Base-by-base conservation (phyloP, 2,329 filamentous ascomycete species). In the Trichocomaceae sp. region DNA sequence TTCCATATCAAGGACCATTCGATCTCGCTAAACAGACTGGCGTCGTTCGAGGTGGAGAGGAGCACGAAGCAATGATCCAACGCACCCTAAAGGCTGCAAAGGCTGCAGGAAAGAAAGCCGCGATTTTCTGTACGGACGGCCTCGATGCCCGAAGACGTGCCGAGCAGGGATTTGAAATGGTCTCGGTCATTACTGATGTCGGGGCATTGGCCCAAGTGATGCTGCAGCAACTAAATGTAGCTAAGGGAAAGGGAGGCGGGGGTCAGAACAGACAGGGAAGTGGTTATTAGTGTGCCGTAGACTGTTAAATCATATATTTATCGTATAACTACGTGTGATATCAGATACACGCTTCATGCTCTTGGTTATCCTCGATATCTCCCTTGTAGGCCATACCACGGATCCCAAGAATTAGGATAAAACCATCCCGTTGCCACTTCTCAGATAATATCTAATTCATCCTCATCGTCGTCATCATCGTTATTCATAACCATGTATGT, bases 401-500 rank as follows among this genome's bases (percentile, higher is more conserved):
- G n/a, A 37, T 37, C 33, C 33, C 5, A 37, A 37, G 5, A 13
- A 20, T 20, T 20, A 44, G 41, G 17, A 20, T 44, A 17, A n/a
- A 13, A n/a, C n/a, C n/a, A n/a, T n/a, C n/a, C n/a, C n/a, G n/a
- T n/a, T n/a, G n/a, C 13, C 20, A 15, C 10, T 39, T 31, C 13
- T 49, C 59, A 73, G 53, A 77, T 67, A 60, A 79, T 77, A 58
- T 78, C 75, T 57, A 79, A 64, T 52, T 77, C 75, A 55, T 77
- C 75, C 50, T 77, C 75, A 49, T 77, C 76, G 58, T 83, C 75
- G 50, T 80, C 77, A 60, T 79, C 76, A 57, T 78, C 75, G 52
- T 53, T 54, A 47, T 50, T 59, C 50, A 57, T 53, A 42, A 47
- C 44, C 49, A 41, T 49, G 20, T 45, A 33, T 15, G 37, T 15